Evolutionary conservation across 108 stramenopile species (phyloP).

Genomic region (Nitzschia sp.): DNA sequence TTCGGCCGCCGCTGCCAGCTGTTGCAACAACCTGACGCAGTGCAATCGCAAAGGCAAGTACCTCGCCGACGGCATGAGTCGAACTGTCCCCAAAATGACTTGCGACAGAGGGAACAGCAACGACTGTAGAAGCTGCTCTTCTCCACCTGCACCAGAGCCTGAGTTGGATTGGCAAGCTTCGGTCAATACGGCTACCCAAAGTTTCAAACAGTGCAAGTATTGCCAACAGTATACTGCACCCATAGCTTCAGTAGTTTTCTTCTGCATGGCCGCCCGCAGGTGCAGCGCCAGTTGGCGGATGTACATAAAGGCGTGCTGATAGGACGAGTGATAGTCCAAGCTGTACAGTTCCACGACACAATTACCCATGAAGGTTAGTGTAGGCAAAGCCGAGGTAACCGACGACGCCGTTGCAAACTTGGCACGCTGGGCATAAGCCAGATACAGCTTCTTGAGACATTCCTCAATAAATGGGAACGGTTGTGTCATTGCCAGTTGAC

Average conservation of each 20-base stretch:
- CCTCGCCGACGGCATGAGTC: constrained; percentile 76
- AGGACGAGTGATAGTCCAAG: constrained; percentile 90
- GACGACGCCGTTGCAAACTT: constrained; percentile 78
- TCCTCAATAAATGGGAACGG: constrained; percentile 93
- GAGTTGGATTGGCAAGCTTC: constrained; percentile 52
- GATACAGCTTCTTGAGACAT: constrained; percentile 90
- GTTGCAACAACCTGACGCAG: constrained; percentile 88
- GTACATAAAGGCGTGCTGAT: constrained; percentile 99
- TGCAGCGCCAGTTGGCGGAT: constrained; percentile 96
- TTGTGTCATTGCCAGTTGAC: constrained; percentile 90
- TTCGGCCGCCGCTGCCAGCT: constrained; percentile 88
- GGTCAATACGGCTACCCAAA: constrained; percentile 93
- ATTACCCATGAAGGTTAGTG: constrained; percentile 92
- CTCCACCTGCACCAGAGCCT: constrained; percentile 42
- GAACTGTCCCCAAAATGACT: constrained; percentile 82
- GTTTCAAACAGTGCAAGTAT: constrained; percentile 90
- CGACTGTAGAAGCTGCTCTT: constrained; percentile 71
- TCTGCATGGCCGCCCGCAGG: constrained; percentile 89
- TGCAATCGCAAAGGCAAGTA: constrained; percentile 91
- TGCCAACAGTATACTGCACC: constrained; percentile 94
- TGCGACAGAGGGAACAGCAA: constrained; percentile 90
- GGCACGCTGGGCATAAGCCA: constrained; percentile 90
- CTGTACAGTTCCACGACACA: constrained; percentile 95
- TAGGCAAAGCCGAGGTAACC: constrained; percentile 66
- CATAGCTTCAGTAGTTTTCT: constrained; percentile 85